Evolutionary conservation across 768 basidiomycete species (phyloP), one percentile per base, ranked within the genome.

Genomic region (Kwoniella sp.): DNA sequence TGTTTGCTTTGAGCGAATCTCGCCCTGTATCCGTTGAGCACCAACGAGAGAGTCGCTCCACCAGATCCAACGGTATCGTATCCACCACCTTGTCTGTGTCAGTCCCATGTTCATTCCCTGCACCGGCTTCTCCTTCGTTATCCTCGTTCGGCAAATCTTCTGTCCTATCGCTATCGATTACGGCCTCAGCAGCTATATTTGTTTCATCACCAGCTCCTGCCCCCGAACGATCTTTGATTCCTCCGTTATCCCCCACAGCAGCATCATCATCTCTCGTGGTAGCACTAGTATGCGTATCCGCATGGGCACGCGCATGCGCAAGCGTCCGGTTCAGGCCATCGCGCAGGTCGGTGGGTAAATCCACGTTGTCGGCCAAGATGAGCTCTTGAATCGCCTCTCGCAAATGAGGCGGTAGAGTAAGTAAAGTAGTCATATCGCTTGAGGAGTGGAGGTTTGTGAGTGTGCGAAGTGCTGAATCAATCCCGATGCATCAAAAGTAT

Each of bases 321-420:
- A 33, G 33, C 33, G 33, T 33, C 33, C 13, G 33, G 5, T 6
- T 40, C 17, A 70, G 50, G 24, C 60, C 47, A 5, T 29, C 25
- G 12, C 61, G 63, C 17, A 73, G 53, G 22, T 65, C 58, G 37
- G 60, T 12, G 1, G 68, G 69, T 13, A 73, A 55, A 19, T 67
- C 65, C 19, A 75, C 33, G 33, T 5, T 6, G 33, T 70, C 62
- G 12, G 29, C 48, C 7, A 44, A 30, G 12, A 74, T 27, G 8
- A 75, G 54, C 4, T 64, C 66, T 22, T 55, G 37, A 25, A 75
- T 67, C 50, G 33, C 59, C 46, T 72, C 67, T 15, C 63, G 29
- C 25, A 75, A 59, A 33, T 75, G 69, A 33, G 65, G 63, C 19
- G 73, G 65, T 7, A 75, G 56, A 1, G 58, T 70, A 0, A 73